Evolutionary conservation across 2,329 filamentous ascomycete species (phyloP).

Genomic region (Talaromyces albobiverticillius): DNA sequence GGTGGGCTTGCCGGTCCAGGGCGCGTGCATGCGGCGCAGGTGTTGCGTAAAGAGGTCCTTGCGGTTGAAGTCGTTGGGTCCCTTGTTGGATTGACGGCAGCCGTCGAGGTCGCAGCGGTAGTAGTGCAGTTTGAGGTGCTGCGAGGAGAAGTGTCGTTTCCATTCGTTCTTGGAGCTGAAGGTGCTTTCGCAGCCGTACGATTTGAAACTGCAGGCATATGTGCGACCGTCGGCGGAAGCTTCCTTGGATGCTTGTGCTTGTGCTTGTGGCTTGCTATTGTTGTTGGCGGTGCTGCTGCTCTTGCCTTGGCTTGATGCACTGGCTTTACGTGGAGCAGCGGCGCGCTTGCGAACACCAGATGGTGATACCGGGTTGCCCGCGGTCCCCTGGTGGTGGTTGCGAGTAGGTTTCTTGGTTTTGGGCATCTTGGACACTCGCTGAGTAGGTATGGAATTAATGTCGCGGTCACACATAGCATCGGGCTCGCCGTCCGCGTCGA

Average conservation of each 20-base stretch:
- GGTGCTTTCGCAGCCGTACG: slow-evolving; percentile 69
- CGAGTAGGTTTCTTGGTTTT: not conserved
- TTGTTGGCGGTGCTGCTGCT: too few relatives aligned
- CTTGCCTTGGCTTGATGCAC: too few relatives aligned
- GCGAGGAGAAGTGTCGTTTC: slow-evolving; percentile 81
- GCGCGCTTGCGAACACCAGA: slow-evolving; percentile 2
- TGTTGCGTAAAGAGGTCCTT: slow-evolving; percentile 92
- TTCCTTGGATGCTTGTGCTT: not conserved
- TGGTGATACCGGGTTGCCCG: not conserved
- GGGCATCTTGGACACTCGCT: not conserved
- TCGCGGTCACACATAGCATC: slow-evolving; percentile 5
- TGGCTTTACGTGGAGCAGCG: not conserved
- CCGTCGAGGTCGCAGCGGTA: slow-evolving; percentile 71
- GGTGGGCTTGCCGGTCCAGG: slow-evolving; percentile 51
- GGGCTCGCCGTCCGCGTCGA: slow-evolving; percentile 13
- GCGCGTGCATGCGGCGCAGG: slow-evolving; percentile 77
- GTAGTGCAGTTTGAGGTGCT: slow-evolving; percentile 72
- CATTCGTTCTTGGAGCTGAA: slow-evolving; percentile 90
- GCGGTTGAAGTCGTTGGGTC: slow-evolving; percentile 74
- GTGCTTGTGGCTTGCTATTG: not conserved
- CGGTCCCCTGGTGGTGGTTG: not conserved
- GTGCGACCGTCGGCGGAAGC: not conserved
- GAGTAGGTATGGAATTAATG: not conserved
- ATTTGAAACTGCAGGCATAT: slow-evolving; percentile 75
- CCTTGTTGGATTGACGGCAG: slow-evolving; percentile 44